Evolutionary conservation across 495 filamentous ascomycete species (phyloP).

Genomic region (Pyrenopolyporus hunteri): DNA sequence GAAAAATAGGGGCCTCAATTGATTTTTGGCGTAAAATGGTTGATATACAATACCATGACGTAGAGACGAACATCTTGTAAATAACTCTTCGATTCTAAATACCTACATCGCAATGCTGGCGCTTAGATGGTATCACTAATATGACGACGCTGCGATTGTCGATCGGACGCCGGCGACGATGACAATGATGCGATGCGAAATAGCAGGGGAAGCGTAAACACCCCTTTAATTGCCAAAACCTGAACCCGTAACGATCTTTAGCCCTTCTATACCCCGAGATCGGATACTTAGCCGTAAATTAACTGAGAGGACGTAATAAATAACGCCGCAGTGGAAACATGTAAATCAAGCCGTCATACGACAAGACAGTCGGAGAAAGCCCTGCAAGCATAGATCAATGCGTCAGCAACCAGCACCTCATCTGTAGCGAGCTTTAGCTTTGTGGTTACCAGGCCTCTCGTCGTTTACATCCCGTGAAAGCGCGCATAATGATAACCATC

Average conservation of each 20-base stretch:
- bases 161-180: conserved; percentile 8
- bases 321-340: not conserved
- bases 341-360: conserved; percentile 19
- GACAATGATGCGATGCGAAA: conserved; percentile 16
- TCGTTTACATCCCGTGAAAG: not conserved
- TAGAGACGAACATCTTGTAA: not conserved
- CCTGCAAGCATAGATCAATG: conserved; percentile 26
- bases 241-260: not conserved
- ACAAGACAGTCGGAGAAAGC: conserved; percentile 39
- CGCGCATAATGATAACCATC: not conserved
- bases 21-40: no score
- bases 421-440: conserved; percentile 16
- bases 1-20: conserved; percentile 5
- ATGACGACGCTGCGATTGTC: conserved; percentile 28
- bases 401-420: conserved; percentile 25
- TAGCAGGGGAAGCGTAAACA: not conserved
- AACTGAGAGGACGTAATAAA: not conserved
- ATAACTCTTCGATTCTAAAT: conserved; percentile 22
- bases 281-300: not conserved
- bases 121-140: conserved; percentile 36
- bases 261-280: not conserved
- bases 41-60: conserved; percentile 21
- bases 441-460: not conserved
- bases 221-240: not conserved
- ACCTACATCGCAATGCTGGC: conserved; percentile 18